Base-by-base conservation (phyloP, 2,329 filamentous ascomycete species). In the Phyllosticta citriasiana region DNA sequence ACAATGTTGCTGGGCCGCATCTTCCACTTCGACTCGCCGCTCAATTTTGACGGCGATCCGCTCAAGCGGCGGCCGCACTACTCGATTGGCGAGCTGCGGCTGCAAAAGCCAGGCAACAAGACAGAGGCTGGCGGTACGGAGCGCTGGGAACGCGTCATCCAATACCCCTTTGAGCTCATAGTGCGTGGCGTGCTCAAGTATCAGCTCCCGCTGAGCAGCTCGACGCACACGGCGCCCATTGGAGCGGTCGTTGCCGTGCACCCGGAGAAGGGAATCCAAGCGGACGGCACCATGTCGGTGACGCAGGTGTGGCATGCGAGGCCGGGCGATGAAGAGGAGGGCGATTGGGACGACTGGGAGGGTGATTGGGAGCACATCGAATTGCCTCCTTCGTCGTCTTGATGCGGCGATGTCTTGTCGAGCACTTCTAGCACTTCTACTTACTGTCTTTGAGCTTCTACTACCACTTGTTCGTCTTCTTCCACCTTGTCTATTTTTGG, bases 1-100 rank as follows among this genome's bases (percentile, higher is more conserved):
- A 96, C 92, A 61, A 91, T 97, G 83, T 82, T 95, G 35, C 84
- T 99, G n/a, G 94, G 94, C 30, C 89, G 88, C 40, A 90, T 97
- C 47, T 86, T 87, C 63, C 82, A 86, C 64, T 94, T 97, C 68
- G 91, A 97, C 72, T 95, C 90, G 59, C 87, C 91, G 0, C 79
- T 99, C 40, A 87, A 84, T 4, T 97, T 97, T 68, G 92, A 96
- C 63, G 89, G 91, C 3, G 93, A 91, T 0, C 91, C 95, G 27
- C 88, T 97, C 76, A 86, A 90, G 64, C 86, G 87, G 65, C 81
- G 84, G 27, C 76, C 81, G 12, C 89, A 88, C 16, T 83, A 82
- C 19, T 94, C 91, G 0, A 84, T 88, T 4, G 93, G 91, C 30
- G 89, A 94, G 69, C 84, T 99, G 66, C 88, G 93, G 50, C 82